phyloP scores from a whole-genome alignment of 2,329 filamentous ascomycete genomes.

The Alternaria sp. region DNA sequence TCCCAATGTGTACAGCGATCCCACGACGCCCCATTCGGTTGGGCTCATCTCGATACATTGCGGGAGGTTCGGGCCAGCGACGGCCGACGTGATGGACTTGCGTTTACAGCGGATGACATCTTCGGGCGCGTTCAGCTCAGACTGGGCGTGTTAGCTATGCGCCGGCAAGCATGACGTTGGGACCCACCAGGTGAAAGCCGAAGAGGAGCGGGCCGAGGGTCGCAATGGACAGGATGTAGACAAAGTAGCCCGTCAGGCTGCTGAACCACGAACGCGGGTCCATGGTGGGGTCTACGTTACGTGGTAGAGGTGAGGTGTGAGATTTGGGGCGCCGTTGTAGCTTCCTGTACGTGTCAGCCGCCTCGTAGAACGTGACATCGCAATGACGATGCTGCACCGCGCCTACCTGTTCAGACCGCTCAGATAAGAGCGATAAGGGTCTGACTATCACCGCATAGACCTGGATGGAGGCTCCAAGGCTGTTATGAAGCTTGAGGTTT shows the following conservation, averaged over 20 bases:
- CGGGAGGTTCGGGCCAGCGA: slow-evolving; percentile 56
- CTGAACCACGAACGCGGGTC: slow-evolving; percentile 49
- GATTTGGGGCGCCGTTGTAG: neutral
- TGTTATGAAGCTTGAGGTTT: neutral
- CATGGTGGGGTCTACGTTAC: slow-evolving; percentile 37
- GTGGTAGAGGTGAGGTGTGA: slow-evolving; percentile 6
- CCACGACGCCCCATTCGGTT: slow-evolving; percentile 81
- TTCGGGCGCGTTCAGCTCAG: slow-evolving; percentile 93
- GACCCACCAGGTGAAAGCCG: slow-evolving; percentile 82
- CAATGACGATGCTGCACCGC: slow-evolving; percentile 16
- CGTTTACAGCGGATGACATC: slow-evolving; percentile 88
- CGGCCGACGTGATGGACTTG: slow-evolving; percentile 55
- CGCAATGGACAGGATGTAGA: slow-evolving; percentile 75
- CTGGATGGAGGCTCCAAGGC: neutral
- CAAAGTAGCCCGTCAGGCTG: slow-evolving; percentile 73
- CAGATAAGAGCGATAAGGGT: neutral
- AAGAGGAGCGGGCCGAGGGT: slow-evolving; percentile 92
- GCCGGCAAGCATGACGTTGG: neutral
- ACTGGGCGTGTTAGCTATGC: slow-evolving; percentile 58
- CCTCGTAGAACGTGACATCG: slow-evolving; percentile 8
- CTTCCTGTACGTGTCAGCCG: slow-evolving; percentile 7
- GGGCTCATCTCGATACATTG: slow-evolving; percentile 90
- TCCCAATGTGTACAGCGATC: slow-evolving; percentile 89
- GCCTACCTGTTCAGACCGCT: slow-evolving; percentile 12
- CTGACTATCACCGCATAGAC: neutral